Evolutionary conservation across 495 filamentous ascomycete genomes (phyloP).

Genomic region (Darksidea phi): DNA sequence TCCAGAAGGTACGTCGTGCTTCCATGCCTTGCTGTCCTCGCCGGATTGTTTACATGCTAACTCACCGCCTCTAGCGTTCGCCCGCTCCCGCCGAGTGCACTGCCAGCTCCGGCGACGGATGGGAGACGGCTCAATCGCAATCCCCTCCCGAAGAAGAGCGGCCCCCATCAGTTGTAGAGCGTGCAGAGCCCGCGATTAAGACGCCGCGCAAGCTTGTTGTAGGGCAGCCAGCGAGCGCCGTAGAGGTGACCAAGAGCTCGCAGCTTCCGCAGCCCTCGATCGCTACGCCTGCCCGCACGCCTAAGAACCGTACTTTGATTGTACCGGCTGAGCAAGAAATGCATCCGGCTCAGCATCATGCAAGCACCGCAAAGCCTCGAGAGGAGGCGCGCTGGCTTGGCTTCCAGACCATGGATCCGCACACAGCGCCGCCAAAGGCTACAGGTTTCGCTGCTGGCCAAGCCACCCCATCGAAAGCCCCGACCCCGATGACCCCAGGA

Average conservation of each 20-base stretch:
- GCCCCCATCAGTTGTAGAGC: slow-evolving; percentile 17
- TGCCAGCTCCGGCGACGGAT: slow-evolving; percentile 10
- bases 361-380: slow-evolving; percentile 39
- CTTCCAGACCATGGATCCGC: slow-evolving; percentile 37
- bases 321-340: slow-evolving; percentile 40
- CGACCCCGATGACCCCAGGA: slow-evolving; percentile 9
- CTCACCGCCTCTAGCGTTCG: slow-evolving; percentile 20
- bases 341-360: slow-evolving; percentile 44
- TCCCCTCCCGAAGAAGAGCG: slow-evolving; percentile 10
- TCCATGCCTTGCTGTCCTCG: background rate
- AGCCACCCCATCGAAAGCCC: slow-evolving; percentile 38
- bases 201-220: slow-evolving; percentile 14
- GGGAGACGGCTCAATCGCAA: slow-evolving; percentile 18
- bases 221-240: background rate
- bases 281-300: slow-evolving; percentile 32
- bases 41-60: slow-evolving; percentile 14
- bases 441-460: slow-evolving; percentile 25
- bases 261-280: slow-evolving; percentile 18
- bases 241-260: background rate
- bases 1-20: slow-evolving; percentile 19
- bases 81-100: slow-evolving; percentile 6
- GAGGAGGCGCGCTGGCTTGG: slow-evolving; percentile 46
- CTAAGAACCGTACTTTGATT: slow-evolving; percentile 39
- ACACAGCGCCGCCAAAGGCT: slow-evolving; percentile 42
- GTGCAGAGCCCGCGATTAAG: slow-evolving; percentile 6